A percentile compares a stretch with the other conserved stretches of the same genome.
Conservation (phyloP, 2,329 filamentous ascomycete species). For the Zarea fungicola region DNA sequence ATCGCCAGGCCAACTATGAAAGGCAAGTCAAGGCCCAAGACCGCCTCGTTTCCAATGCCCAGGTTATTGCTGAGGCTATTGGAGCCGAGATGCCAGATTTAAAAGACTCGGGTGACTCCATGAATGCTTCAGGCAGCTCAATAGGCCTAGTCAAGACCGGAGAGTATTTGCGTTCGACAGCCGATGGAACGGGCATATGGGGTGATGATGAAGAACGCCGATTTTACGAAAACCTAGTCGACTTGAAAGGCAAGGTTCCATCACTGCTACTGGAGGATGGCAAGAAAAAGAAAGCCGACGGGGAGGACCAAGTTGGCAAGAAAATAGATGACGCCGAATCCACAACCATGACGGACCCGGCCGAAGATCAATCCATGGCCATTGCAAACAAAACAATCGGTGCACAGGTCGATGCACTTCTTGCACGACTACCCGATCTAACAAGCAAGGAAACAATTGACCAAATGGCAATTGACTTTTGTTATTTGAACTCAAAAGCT, state of each 20-base stretch:
- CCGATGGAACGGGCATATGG: conserved; percentile 92
- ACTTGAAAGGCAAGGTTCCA: conserved; percentile 92
- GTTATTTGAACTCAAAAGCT: conserved; percentile 96
- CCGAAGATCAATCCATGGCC: conserved; percentile 82
- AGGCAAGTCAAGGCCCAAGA: conserved; percentile 90
- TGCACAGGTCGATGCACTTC: conserved; percentile 87
- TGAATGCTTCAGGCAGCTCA: conserved; percentile 61
- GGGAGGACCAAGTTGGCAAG: conserved; percentile 77
- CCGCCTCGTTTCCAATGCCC: conserved; percentile 82
- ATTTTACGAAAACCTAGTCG: conserved; percentile 95
- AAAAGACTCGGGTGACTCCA: conserved; percentile 71
- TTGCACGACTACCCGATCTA: conserved; percentile 83
- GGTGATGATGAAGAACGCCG: conserved; percentile 96
- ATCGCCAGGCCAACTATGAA: conserved; percentile 92
- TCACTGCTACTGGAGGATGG: conserved; percentile 87
- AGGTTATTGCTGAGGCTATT: conserved; percentile 82
- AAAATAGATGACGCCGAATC: conserved; percentile 55
- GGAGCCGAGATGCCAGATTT: conserved; percentile 91
- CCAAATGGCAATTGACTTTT: conserved; percentile 91
- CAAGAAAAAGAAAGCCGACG: conserved; percentile 86
- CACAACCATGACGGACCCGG: conserved; percentile 42
- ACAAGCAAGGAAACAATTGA: conserved; percentile 90
- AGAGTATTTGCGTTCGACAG: conserved; percentile 85
- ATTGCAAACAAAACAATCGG: conserved; percentile 98
- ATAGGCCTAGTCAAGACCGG: conserved; percentile 93